Evolutionary conservation across 169 alveolate genomes (phyloP), one percentile per base, ranked within the genome.

Genomic region (Plasmodium vivax): DNA sequence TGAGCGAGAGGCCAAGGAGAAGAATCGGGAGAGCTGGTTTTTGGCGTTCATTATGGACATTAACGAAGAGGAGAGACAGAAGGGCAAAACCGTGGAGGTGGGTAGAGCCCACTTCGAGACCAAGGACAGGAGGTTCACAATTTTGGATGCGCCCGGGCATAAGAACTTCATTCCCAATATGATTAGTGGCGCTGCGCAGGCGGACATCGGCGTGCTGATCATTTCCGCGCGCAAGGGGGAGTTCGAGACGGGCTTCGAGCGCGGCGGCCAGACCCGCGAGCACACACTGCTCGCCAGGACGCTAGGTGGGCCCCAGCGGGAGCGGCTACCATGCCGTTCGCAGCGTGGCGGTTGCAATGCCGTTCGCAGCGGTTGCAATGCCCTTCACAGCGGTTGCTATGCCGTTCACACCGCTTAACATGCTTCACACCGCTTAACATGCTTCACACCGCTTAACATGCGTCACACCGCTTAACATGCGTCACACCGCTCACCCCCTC

Each of bases 71-170:
- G 99, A 99, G 96, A 96, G 99, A 87, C 99, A 97, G 71, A 99
- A 98, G 93, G 99, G 99, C 32, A 99, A 98, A 96, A 99, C 99
- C 0, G 99, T 99, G 62, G 99, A 99, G 94, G 99, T 99, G 30
- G 99, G 99, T 41, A 97, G 99, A 94, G 99, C 99, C 0, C 97
- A 96, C 83, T 98, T 99, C 92, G 99, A 97, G 84, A 98, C 99
- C 2, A 93, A 95, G 16, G 97, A 97, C 92, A 97, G 99, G 74
- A 97, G 99, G 56, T 99, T 98, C 96, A 99, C 99, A 10, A 98
- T 99, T 79, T 97, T 99, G 84, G 99, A 99, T 96, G 99, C 99
- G 9, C 99, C 99, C 0, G 99, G 99, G 9, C 99, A 99, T 97
- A 98, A 99, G 95, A 98, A 99, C 90, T 99, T 98, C 90, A 99